Conservation (phyloP, 164 flowering plant genomes). For the Warburgia ugandensis region DNA sequence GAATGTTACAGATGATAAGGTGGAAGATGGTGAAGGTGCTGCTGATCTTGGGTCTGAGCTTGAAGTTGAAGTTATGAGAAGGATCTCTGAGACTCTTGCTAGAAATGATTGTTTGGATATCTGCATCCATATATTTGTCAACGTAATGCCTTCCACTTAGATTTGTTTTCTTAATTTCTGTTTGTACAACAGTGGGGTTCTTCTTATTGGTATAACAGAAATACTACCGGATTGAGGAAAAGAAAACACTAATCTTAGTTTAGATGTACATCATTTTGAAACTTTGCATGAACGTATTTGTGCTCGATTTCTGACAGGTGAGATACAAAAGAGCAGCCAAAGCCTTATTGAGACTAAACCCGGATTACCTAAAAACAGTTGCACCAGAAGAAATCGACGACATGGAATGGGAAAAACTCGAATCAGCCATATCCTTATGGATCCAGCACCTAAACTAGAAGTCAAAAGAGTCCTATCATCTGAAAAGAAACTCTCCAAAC, state of each 20-base stretch:
- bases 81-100: constrained; percentile 50
- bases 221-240: no score
- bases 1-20: constrained; percentile 20
- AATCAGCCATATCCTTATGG: constrained; percentile 62
- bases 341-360: constrained; percentile 58
- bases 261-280: not conserved
- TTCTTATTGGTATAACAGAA: not conserved
- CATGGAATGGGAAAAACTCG: constrained; percentile 60
- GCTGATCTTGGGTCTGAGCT: constrained; percentile 37
- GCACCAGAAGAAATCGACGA: constrained; percentile 58
- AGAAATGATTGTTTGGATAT: constrained; percentile 66
- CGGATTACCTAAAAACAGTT: constrained; percentile 49
- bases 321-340: constrained; percentile 72
- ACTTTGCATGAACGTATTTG: no score
- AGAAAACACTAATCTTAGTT: no score
- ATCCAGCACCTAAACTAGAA: constrained; percentile 57
- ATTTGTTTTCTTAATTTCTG: not conserved
- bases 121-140: constrained; percentile 62
- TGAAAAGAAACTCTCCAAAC: constrained; percentile 49
- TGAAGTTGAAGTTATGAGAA: constrained; percentile 40
- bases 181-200: not conserved
- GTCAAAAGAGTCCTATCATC: constrained; percentile 44
- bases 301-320: no score
- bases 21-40: not conserved
- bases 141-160: constrained; percentile 30